Base-by-base conservation (phyloP, 192 early-diverging fungal genomes). In the Mortierella antarctica region DNA sequence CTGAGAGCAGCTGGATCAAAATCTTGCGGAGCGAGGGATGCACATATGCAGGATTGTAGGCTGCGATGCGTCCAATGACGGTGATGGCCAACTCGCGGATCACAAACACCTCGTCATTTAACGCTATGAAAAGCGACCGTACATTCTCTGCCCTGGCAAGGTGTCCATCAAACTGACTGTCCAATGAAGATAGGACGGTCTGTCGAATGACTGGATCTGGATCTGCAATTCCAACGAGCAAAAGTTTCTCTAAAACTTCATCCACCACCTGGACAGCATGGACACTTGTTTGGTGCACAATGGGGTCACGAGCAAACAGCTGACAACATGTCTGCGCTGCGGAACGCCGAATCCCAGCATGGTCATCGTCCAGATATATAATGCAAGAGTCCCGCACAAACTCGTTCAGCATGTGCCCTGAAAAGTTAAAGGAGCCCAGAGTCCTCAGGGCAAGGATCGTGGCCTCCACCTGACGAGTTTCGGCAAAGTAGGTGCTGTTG, bases 101-200 rank as follows among this genome's bases (percentile, higher is more conserved):
- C 7, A 88, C 88, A 87, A 97, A 97, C 2, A 90, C 86, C 74
- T 97, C 96, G 70, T 99, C 97, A 57, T 97, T 97, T 48, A 96
- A 65, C 2, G 96, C 93, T 40, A 99, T 88, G 67, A 96, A 94
- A 6, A 98, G 65, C 3, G 92, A 88, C 14, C 93, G 92, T 39
- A 98, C 89, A 75, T 97, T 95, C 62, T 97, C 94, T 1, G 95
- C 92, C 73, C 95, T 94, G 10, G 96, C 89, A 20, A 99, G 77
- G 74, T 97, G 94, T 61, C 92, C 88, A 80, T 98, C 95, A 78
- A 99, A 97, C 7, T 89, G 88, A 9, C 90, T 88, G 69, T 92
- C 93, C 45, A 99, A 78, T 20, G 94, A 93, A 8, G 86, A 86
- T 6, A 96, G 82, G 13, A 95, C 94, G 0, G 93, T 91, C 61